A percentile compares a stretch with the other conserved stretches of the same genome.
Conservation (phyloP, 2,329 filamentous ascomycete genomes). For the Saccharata proteae region DNA sequence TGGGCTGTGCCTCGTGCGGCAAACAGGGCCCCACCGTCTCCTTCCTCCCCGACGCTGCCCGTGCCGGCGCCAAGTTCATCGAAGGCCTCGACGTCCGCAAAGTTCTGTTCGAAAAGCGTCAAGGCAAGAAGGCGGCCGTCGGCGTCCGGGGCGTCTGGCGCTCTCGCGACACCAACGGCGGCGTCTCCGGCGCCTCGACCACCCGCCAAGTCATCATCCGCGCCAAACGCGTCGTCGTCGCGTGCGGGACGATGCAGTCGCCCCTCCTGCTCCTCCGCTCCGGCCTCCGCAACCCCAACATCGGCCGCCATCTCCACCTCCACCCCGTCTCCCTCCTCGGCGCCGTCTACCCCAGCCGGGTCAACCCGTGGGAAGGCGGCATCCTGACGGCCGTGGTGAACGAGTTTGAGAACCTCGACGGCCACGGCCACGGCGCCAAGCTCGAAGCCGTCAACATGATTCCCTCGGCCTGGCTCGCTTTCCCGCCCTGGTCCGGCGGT, state of each 20-base stretch:
- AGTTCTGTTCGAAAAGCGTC: constrained; percentile 52
- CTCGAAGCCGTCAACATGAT: constrained; percentile 68
- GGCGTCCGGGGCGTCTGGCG: constrained; percentile 68
- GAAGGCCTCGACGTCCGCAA: constrained; percentile 67
- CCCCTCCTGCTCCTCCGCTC: constrained; percentile 67
- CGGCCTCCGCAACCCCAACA: constrained; percentile 67
- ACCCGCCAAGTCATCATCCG: constrained; percentile 56
- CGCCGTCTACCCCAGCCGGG: constrained; percentile 57
- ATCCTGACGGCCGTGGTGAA: constrained; percentile 70
- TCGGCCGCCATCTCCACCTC: constrained; percentile 70
- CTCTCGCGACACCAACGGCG: constrained; percentile 52
- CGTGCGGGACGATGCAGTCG: constrained; percentile 63
- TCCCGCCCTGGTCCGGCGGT: constrained; percentile 55
- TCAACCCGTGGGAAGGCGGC: constrained; percentile 52
- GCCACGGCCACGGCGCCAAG: constrained; percentile 68
- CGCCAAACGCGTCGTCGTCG: constrained; percentile 71
- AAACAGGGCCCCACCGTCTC: constrained; percentile 70
- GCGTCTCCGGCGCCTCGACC: constrained; percentile 39
- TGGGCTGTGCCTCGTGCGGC: constrained; percentile 50
- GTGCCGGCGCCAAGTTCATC: constrained; percentile 66
- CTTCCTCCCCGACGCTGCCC: constrained; percentile 69
- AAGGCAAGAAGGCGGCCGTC: constrained; percentile 45
- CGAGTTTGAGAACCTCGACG: constrained; percentile 71
- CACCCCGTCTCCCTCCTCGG: constrained; percentile 53
- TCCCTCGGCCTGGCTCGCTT: constrained; percentile 51